Conservation (phyloP, 78 protist species). For the Bigelowiella natans region DNA sequence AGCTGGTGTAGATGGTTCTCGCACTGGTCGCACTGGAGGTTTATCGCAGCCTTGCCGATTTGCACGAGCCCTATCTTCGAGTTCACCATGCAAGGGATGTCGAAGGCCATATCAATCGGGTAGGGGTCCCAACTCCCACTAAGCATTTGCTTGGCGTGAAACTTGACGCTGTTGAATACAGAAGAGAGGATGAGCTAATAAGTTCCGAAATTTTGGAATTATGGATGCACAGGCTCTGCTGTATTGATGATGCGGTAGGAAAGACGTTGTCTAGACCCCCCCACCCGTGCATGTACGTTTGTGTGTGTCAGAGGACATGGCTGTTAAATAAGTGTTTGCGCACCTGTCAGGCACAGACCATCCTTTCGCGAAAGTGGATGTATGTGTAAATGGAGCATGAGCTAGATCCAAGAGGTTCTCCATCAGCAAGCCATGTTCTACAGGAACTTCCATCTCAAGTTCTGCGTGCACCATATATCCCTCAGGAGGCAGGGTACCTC, state of each 20-base stretch:
- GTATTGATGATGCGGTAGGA: no score
- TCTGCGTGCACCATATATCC: background rate
- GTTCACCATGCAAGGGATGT: background rate
- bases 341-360: background rate
- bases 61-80: background rate
- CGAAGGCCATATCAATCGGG: background rate
- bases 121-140: background rate
- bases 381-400: background rate
- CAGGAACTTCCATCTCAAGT: background rate
- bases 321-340: no score
- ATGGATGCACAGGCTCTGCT: no score
- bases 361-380: background rate
- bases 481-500: background rate
- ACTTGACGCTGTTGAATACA: background rate
- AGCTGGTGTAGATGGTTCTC: background rate
- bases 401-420: background rate
- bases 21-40: background rate
- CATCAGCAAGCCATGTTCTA: background rate
- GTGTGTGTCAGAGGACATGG: no score
- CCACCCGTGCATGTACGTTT: no score
- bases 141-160: background rate
- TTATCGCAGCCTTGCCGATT: background rate
- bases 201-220: background rate
- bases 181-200: background rate
- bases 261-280: no score